Evolutionary conservation across 768 basidiomycete species (phyloP), one percentile per base, ranked within the genome.

Genomic region (Hydnum rufescens): DNA sequence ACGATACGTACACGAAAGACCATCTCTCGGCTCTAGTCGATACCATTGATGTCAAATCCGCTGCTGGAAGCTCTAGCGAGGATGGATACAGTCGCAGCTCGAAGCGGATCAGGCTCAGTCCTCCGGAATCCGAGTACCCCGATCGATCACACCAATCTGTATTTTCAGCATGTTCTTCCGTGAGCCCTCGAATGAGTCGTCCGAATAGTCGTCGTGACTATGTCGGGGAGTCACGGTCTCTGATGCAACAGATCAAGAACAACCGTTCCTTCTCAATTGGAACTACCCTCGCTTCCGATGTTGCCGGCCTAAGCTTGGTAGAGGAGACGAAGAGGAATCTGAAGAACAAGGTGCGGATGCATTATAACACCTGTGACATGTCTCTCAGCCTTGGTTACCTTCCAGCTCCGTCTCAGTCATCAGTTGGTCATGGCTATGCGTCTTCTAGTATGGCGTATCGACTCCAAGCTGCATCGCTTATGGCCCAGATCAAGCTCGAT

Each of bases 1-100:
- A 96, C 61, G 93, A 99, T 64, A 96, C 93, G 0, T 92, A 85
- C 61, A 99, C 93, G 1, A 77, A 89, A 42, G 85, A 93, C 22
- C 88, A 95, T 62, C 75, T 97, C 42, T 88, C 87, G 2, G 88
- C 85, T 0, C 75, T 97, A 66, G 89, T 93, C 2, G 92, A 95
- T 58, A 86, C 88, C 2, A 92, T 96, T 55, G 89, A 87, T n/a
- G 60, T 64, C 23, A 64, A 62, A 31, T 26, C 54, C 57, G 4
- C 59, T 58, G 3, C 51, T 49, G 19, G 19, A n/a, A 53, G 42
- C 34, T 52, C 49, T 34, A 8, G 26, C 26, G 49, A 50, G 16
- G 44, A 47, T 47, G 44, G 25, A 47, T 13, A 47, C 26, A 26
- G 13, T 1, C 44, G 86, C 51, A 86, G 82, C 59, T 68, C 80